These are phyloP conservation scores for Teratosphaeriaceae sp. DNA, from an alignment of 2,329 filamentous ascomycete genomes.

Conservation along the genomic window DNA sequence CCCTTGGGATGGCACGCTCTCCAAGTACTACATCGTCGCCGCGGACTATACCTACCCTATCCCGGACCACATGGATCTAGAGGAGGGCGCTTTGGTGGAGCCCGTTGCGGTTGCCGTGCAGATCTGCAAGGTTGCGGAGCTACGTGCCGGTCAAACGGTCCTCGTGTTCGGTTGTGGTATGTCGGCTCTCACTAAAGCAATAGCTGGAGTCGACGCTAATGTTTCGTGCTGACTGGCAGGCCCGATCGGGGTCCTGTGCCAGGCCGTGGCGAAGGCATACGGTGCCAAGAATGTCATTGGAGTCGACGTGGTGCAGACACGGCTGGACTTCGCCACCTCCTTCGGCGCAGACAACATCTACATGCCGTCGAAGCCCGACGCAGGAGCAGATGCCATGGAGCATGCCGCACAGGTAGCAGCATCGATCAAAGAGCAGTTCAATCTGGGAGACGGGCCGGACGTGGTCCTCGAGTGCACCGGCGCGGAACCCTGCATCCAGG, in stretches of 20 bases:
- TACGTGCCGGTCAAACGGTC: conserved; percentile 36
- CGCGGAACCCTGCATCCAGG: conserved; percentile 42
- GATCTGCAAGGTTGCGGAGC: conserved; percentile 32
- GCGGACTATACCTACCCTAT: conserved; percentile 42
- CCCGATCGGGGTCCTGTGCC: conserved; percentile 73
- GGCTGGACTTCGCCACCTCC: conserved; percentile 68
- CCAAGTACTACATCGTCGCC: conserved; percentile 43
- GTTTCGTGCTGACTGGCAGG: conserved; percentile 1
- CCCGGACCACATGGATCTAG: conserved; percentile 39
- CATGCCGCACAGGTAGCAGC: conserved; percentile 34
- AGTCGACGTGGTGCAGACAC: conserved; percentile 72
- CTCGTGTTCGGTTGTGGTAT: conserved; percentile 40
- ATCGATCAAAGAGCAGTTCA: conserved; percentile 33
- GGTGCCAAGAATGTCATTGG: conserved; percentile 73
- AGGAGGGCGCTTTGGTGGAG: conserved; percentile 49
- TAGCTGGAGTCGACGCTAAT: background rate
- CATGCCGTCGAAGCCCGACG: conserved; percentile 28
- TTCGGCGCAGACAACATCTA: conserved; percentile 40
- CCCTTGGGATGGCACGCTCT: conserved; percentile 42
- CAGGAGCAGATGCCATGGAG: conserved; percentile 30
- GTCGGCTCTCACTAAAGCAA: background rate
- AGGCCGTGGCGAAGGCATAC: conserved; percentile 72
- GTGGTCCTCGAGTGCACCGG: conserved; percentile 46
- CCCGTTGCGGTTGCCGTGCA: conserved; percentile 44
- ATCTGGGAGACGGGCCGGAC: conserved; percentile 42